Base-by-base conservation (phyloP, 257 asterid species). In the Solanum arcanum region DNA sequence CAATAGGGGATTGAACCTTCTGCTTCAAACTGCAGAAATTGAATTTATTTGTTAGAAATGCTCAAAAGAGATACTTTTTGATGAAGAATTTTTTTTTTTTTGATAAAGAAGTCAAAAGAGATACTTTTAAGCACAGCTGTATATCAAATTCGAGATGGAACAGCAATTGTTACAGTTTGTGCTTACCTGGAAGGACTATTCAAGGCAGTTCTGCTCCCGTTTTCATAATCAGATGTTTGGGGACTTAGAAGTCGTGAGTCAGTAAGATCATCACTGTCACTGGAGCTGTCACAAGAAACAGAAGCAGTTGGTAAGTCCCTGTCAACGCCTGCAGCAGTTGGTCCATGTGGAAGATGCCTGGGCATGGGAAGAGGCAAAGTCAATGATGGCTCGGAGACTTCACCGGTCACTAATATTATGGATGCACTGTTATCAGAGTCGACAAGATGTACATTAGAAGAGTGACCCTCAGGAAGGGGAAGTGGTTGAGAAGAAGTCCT, bases 101-200 rank as follows among this genome's bases (percentile, higher is more conserved):
- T 37, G 7, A 37, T 37, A 37, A 37, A 37, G 7, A 37, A 37
- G 39, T 37, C 39, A 37, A 37, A 37, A 37, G 39, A 37, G 39
- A 37, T 37, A 37, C 39, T 37, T 37, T 37, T 37, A 46, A 9
- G 2, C 14, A 78, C 64, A 27, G 64, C 66, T 46, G 42, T 78
- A 15, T 78, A 46, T 78, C 41, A 78, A 78, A 46, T 78, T 5
- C 27, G 27, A 78, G 42, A 23, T 78, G 66, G 84, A 27, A 78
- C 83, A 46, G 27, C 84, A 78, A 78, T 46, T 16, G 66, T 69
- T 73, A 56, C 76, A 90, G 35, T 84, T 85, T 87, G 49, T 81
- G 87, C 92, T 87, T 75, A 93, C 95, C 92, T 90, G 78, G 91
- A 85, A 85, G 95, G 94, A 91, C 92, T 92, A 86, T 89, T 87